Evolutionary conservation across 306 rosid species (phyloP), one percentile per base, ranked within the genome.

Genomic region (Casuarina cunninghamiana): DNA sequence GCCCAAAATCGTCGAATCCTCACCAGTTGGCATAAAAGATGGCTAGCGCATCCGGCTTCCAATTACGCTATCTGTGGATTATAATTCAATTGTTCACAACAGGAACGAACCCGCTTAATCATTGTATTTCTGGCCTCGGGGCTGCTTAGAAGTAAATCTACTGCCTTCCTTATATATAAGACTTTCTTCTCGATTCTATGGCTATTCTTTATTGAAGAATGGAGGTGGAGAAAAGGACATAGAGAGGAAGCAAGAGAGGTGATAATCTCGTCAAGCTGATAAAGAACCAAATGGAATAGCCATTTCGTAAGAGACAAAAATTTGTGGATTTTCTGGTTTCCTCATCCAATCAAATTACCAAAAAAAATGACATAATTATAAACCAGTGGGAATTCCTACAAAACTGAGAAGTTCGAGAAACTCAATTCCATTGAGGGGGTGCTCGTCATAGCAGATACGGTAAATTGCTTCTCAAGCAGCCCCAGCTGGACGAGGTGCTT

Each of bases 401-500:
- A 19, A 43, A 73, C 68, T 82, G 44, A 26, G 49, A 48, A 0
- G 76, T 43, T 10, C 50, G 2, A 60, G n/a, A 53, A 71, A 72
- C 43, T 54, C 45, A 41, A 38, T 26, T 26, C 32, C 32, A 1
- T 26, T 26, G 32, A 26, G 32, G 32, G 32, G 32, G 32, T 26
- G 32, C 32, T 26, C 32, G 32, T 26, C 3, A 62, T 15, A 62
- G 10, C 72, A 8, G n/a, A 10, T 45, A 10, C 2, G 5, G 10
- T 51, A 72, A 19, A 50, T 69, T 53, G 57, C 72, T 35, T 48
- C 51, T 75, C 67, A 91, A 63, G 85, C 4, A 2, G 39, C 83
- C 51, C 90, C 96, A 49, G 88, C 86, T 49, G 91, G 85, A 41
- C 93, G 90, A 26, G 96, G 89, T 3, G 85, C 90, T 73, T 82